phyloP scores from a whole-genome alignment of 805 yeast genomes.

The Schwanniomyces pseudopolymorphus region DNA sequence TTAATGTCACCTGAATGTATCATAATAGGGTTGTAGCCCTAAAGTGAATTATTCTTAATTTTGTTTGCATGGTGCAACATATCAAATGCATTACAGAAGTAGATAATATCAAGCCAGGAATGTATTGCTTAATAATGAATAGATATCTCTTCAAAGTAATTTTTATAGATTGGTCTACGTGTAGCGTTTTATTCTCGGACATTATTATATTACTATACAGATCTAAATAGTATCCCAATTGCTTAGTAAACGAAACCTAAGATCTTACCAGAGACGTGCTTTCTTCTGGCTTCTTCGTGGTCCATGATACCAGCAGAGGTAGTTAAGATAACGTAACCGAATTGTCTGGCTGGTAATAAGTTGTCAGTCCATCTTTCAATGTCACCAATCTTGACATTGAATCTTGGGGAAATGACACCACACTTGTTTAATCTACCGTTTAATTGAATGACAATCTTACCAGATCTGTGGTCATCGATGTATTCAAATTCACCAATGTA shows the following conservation, averaged over 20 bases:
- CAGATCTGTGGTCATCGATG: constrained; percentile 99
- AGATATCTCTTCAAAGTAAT: too few species aligned
- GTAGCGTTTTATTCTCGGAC: not conserved
- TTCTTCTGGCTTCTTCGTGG: constrained; percentile 99
- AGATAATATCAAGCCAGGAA: too few species aligned
- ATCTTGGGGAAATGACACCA: constrained; percentile 98
- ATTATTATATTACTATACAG: constrained; percentile 2
- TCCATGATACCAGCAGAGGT: constrained; percentile 99
- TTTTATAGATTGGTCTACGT: not conserved
- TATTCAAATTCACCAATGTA: constrained; percentile 98
- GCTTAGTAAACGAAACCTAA: constrained; percentile 93
- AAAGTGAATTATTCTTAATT: too few species aligned
- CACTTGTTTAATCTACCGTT: constrained; percentile 99
- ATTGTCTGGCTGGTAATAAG: constrained; percentile 98
- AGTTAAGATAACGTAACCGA: constrained; percentile 96
- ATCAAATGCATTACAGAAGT: too few species aligned
- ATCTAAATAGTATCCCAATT: constrained; percentile 1
- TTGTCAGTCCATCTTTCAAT: constrained; percentile 98
- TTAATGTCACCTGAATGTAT: not conserved
- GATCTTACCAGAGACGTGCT: constrained; percentile 98
- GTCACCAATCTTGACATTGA: constrained; percentile 92
- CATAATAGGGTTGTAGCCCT: not conserved
- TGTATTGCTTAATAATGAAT: too few species aligned
- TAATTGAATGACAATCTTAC: constrained; percentile 93
- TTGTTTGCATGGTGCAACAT: too few species aligned